Percentiles rank a stretch among this genome's conserved stretches.
Conservation (phyloP, 257 asterid species). For the Solanum sparsipilum region DNA sequence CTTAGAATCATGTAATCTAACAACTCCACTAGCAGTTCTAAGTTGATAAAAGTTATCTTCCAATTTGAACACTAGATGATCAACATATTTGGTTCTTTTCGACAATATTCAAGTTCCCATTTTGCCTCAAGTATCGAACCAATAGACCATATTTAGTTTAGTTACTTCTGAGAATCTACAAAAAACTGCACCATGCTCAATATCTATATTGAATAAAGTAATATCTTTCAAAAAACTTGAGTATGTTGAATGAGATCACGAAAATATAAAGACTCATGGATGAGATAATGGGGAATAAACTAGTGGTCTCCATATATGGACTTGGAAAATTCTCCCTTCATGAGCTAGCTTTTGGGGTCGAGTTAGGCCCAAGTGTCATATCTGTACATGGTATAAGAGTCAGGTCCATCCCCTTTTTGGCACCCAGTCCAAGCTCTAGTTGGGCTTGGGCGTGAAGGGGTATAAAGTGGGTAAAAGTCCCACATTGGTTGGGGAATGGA, state of each 20-base stretch:
- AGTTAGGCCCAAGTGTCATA: too few species aligned
- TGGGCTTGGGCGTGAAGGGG: too few species aligned
- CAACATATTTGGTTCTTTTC: slow-evolving; percentile 3
- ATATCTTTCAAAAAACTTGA: not conserved
- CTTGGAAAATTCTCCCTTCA: too few species aligned
- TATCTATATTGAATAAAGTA: not conserved
- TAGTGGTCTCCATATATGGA: too few species aligned
- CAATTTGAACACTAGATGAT: slow-evolving; percentile 24
- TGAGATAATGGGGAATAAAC: too few species aligned
- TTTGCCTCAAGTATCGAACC: slow-evolving; percentile 1
- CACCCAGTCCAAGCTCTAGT: too few species aligned
- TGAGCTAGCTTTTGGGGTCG: too few species aligned
- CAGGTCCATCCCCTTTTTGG: too few species aligned
- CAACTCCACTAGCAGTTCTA: not conserved
- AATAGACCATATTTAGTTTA: not conserved
- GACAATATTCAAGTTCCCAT: slow-evolving; percentile 9
- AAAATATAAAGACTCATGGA: too few species aligned
- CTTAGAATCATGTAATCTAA: slow-evolving; percentile 11
- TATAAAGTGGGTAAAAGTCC: too few species aligned
- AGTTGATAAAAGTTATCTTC: slow-evolving; percentile 25
- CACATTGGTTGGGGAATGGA: too few species aligned
- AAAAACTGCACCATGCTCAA: not conserved
- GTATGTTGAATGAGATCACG: not conserved
- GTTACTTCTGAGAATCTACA: slow-evolving; percentile 16
- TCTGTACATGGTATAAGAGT: not conserved